Percentiles rank a stretch among this genome's conserved stretches.
These are phyloP conservation scores for Xylaria sp. DNA, from an alignment of 2,329 filamentous ascomycete species.

Conservation along the genomic window DNA sequence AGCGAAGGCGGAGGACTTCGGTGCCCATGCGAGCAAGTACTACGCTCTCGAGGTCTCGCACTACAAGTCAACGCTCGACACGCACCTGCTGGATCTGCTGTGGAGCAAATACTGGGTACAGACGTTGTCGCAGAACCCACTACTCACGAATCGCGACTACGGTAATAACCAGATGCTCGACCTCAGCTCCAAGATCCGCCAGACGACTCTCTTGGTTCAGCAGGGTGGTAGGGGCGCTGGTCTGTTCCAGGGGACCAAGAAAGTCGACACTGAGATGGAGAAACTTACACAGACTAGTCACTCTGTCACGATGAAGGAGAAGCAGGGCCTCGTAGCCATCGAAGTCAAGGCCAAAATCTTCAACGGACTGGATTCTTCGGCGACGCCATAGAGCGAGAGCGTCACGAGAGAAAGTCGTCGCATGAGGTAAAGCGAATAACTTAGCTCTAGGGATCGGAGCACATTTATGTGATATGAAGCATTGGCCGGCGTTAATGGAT, in stretches of 20 bases:
- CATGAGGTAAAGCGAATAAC: constrained; percentile 6
- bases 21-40: constrained; percentile 89
- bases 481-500: constrained; percentile 48
- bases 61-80: constrained; percentile 93
- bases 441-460: constrained; percentile 16
- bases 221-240: constrained; percentile 48
- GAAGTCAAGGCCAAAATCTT: constrained; percentile 50
- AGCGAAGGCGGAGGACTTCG: constrained; percentile 96
- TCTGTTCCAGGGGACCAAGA: constrained; percentile 28
- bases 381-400: constrained; percentile 13
- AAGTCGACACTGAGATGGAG: constrained; percentile 45
- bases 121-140: constrained; percentile 88
- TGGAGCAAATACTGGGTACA: constrained; percentile 99
- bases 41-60: constrained; percentile 92
- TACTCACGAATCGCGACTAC: constrained; percentile 93
- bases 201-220: constrained; percentile 62
- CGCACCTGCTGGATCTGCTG: constrained; percentile 83
- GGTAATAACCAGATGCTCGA: constrained; percentile 92
- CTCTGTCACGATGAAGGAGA: constrained; percentile 50
- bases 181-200: constrained; percentile 81
- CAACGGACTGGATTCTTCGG: constrained; percentile 43
- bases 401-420: constrained; percentile 11
- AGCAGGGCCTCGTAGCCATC: constrained; percentile 49
- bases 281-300: constrained; percentile 48
- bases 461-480: constrained; percentile 45